phyloP scores from a whole-genome alignment of 176 grass and related monocot genomes.

The Eleusine coracana region DNA sequence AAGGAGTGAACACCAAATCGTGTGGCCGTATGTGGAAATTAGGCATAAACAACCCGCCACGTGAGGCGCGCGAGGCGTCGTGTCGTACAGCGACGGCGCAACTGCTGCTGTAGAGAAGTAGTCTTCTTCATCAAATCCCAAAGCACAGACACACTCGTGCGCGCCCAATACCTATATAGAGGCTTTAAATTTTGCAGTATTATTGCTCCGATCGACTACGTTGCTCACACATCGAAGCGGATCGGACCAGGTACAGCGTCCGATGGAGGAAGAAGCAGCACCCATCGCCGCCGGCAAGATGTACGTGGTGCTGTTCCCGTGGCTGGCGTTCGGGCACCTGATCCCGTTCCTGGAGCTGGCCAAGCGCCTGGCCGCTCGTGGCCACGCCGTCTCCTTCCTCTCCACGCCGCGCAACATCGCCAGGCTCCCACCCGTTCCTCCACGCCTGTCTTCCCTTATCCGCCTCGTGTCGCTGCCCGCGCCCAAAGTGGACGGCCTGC shows the following conservation, averaged over 20 bases:
- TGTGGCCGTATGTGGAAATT: too few species aligned
- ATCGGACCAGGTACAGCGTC: neutral
- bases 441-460: conserved; percentile 6
- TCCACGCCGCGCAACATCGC: conserved; percentile 59
- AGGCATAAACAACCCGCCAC: too few species aligned
- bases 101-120: too few species aligned
- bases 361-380: conserved; percentile 41
- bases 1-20: too few species aligned
- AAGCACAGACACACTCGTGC: too few species aligned
- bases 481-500: conserved; percentile 23
- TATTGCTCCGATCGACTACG: too few species aligned
- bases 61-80: too few species aligned
- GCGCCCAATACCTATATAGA: too few species aligned
- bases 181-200: too few species aligned
- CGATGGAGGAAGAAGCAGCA: neutral
- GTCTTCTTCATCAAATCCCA: too few species aligned
- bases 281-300: neutral
- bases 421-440: conserved; percentile 41
- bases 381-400: conserved; percentile 55
- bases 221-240: too few species aligned
- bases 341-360: conserved; percentile 47
- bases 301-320: conserved; percentile 56
- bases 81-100: too few species aligned
- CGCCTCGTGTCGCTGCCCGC: conserved; percentile 31
- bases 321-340: conserved; percentile 61